Conservation (phyloP, 2,329 filamentous ascomycete genomes). For the Ascochyta fabae region DNA sequence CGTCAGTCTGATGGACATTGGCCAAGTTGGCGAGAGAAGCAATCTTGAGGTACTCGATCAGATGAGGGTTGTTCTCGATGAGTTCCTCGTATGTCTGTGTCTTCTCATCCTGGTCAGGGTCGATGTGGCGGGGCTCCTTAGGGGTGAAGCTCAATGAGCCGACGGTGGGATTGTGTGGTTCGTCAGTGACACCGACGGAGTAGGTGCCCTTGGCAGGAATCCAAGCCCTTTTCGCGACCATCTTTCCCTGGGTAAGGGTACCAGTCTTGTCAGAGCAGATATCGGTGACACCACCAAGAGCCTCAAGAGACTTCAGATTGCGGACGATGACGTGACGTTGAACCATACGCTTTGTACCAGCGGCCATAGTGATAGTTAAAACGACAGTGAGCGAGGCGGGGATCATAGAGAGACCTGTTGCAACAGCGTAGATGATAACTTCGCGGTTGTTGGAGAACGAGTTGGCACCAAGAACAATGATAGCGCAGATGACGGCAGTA, state of each 20-base stretch:
- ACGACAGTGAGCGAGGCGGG: conserved; percentile 46
- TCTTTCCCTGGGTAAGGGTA: conserved; percentile 44
- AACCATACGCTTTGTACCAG: conserved; percentile 46
- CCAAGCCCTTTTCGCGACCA: conserved; percentile 47
- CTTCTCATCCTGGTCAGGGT: conserved; percentile 38
- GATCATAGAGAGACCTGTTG: conserved; percentile 47
- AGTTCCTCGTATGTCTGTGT: conserved; percentile 31
- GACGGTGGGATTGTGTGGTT: conserved; percentile 41
- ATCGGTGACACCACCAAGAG: conserved; percentile 46
- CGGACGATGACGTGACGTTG: conserved; percentile 46
- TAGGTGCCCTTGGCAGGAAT: conserved; percentile 44
- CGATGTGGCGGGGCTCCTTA: conserved; percentile 34
- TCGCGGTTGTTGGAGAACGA: conserved; percentile 46
- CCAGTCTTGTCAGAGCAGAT: conserved; percentile 46
- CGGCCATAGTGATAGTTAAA: conserved; percentile 49
- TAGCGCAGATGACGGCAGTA: conserved; percentile 41
- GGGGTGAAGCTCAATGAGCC: conserved; percentile 40
- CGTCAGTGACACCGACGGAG: conserved; percentile 37
- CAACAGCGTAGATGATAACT: conserved; percentile 48
- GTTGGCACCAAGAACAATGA: conserved; percentile 47
- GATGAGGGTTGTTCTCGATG: conserved; percentile 34
- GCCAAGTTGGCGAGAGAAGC: conserved; percentile 58
- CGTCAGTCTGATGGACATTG: conserved; percentile 54
- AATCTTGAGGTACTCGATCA: conserved; percentile 44
- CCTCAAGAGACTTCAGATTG: conserved; percentile 47